These are phyloP conservation scores for Fusarium veterinarium DNA, from an alignment of 2,329 filamentous ascomycete genomes.

Conservation along the genomic window DNA sequence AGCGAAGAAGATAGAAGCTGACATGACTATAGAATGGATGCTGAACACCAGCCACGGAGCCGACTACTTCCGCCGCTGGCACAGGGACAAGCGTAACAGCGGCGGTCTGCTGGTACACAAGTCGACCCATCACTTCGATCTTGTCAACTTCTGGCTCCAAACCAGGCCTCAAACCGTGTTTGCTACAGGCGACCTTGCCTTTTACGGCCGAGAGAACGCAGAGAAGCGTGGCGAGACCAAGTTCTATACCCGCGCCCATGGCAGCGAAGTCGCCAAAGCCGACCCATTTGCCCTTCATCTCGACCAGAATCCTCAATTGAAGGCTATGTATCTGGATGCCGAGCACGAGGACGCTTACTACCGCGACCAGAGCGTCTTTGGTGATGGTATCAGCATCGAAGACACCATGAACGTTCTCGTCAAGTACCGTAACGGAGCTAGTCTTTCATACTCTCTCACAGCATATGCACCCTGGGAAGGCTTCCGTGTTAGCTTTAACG, in stretches of 20 bases:
- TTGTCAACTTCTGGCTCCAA: slow-evolving; percentile 72
- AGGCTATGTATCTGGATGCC: slow-evolving; percentile 69
- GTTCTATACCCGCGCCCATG: slow-evolving; percentile 64
- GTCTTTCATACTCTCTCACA: slow-evolving; percentile 68
- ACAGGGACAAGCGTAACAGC: slow-evolving; percentile 69
- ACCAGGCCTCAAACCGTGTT: slow-evolving; percentile 67
- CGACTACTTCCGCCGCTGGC: slow-evolving; percentile 73
- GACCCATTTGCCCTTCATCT: slow-evolving; percentile 71
- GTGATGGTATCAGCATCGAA: slow-evolving; percentile 72
- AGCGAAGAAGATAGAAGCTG: neutral
- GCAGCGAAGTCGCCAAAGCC: slow-evolving; percentile 60
- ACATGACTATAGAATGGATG: slow-evolving; percentile 62
- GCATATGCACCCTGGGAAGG: slow-evolving; percentile 74
- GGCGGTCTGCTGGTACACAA: slow-evolving; percentile 71
- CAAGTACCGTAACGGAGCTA: slow-evolving; percentile 65
- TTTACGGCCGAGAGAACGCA: slow-evolving; percentile 72
- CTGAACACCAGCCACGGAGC: slow-evolving; percentile 71
- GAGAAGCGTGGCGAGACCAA: slow-evolving; percentile 62
- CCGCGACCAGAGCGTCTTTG: slow-evolving; percentile 71
- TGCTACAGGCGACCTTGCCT: slow-evolving; percentile 67
- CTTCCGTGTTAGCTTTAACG: slow-evolving; percentile 68
- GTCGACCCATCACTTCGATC: slow-evolving; percentile 72
- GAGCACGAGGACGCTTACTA: slow-evolving; percentile 73
- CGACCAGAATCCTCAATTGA: slow-evolving; percentile 63
- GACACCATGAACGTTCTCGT: slow-evolving; percentile 73